A percentile compares a stretch with the other conserved stretches of the same genome.
These are phyloP conservation scores for Puccinia coronata DNA, from an alignment of 1,284 basidiomycete genomes.

Conservation along the genomic window DNA sequence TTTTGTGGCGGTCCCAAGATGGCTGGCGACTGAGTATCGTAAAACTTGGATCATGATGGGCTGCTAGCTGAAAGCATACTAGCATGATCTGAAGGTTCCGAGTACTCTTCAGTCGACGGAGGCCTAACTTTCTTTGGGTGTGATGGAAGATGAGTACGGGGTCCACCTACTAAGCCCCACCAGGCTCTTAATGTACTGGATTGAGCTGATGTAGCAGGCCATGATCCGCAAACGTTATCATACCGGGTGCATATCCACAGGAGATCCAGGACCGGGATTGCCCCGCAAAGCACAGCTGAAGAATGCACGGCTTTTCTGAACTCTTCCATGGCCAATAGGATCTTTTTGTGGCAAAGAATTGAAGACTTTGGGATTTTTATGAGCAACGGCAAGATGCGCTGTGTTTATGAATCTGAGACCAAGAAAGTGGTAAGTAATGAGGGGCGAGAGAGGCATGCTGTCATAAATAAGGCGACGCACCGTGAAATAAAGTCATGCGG, in stretches of 20 bases:
- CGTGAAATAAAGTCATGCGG: slow-evolving; percentile 9
- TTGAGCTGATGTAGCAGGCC: background rate
- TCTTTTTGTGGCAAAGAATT: slow-evolving; percentile 41
- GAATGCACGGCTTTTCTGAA: background rate
- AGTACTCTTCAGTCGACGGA: too few species aligned
- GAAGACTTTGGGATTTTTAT: slow-evolving; percentile 33
- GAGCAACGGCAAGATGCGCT: slow-evolving; percentile 24
- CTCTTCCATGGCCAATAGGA: slow-evolving; percentile 22
- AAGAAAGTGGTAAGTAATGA: slow-evolving; percentile 10
- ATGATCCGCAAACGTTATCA: slow-evolving; percentile 23
- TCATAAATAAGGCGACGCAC: background rate
- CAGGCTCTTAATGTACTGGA: background rate
- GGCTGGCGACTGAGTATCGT: too few species aligned
- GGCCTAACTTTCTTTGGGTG: background rate
- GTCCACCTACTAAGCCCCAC: background rate
- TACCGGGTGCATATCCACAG: slow-evolving; percentile 45
- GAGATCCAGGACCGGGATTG: slow-evolving; percentile 29
- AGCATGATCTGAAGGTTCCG: too few species aligned
- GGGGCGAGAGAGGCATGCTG: background rate
- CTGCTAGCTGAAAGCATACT: too few species aligned
- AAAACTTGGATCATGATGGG: too few species aligned
- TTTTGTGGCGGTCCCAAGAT: too few species aligned
- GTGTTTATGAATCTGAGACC: slow-evolving; percentile 9
- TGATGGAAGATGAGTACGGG: background rate
- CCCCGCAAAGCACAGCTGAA: background rate